Percentiles rank a stretch among this genome's conserved stretches.
These are phyloP conservation scores for Xylariales sp. DNA, from an alignment of 2,329 filamentous ascomycete species.

Conservation along the genomic window DNA sequence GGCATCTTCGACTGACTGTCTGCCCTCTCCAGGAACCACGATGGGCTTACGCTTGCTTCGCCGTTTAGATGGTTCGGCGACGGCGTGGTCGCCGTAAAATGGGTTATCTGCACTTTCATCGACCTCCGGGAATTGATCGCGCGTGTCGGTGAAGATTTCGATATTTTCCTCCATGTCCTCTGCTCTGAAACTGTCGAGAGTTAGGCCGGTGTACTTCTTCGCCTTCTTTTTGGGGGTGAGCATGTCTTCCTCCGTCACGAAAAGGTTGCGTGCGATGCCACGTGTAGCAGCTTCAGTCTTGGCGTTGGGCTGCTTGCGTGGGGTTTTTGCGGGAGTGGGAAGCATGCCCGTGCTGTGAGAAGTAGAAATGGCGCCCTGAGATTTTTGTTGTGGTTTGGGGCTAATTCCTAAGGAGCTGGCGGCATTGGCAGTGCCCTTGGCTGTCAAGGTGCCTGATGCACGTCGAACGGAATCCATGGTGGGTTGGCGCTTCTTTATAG, in stretches of 20 bases:
- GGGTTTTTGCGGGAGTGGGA: slow-evolving; percentile 83
- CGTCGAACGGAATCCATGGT: slow-evolving; percentile 61
- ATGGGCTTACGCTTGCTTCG: slow-evolving; percentile 68
- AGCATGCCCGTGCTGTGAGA: slow-evolving; percentile 67
- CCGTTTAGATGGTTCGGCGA: slow-evolving; percentile 57
- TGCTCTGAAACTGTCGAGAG: slow-evolving; percentile 68
- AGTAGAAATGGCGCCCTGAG: slow-evolving; percentile 45
- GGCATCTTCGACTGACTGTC: slow-evolving; percentile 71
- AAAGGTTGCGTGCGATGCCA: slow-evolving; percentile 70
- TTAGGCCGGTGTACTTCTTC: slow-evolving; percentile 67
- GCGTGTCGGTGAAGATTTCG: slow-evolving; percentile 80
- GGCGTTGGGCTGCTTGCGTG: slow-evolving; percentile 69
- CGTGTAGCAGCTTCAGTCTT: slow-evolving; percentile 64
- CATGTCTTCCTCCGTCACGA: slow-evolving; percentile 69
- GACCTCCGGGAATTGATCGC: slow-evolving; percentile 78
- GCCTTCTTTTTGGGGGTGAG: slow-evolving; percentile 68
- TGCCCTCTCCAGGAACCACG: slow-evolving; percentile 66
- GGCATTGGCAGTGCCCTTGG: slow-evolving; percentile 57
- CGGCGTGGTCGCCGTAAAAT: slow-evolving; percentile 66
- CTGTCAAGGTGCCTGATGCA: slow-evolving; percentile 59
- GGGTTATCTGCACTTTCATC: slow-evolving; percentile 77
- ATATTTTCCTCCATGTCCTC: slow-evolving; percentile 71
- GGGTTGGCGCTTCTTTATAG: slow-evolving; percentile 63
- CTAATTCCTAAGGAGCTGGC: slow-evolving; percentile 56
- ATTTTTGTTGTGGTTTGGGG: slow-evolving; percentile 46